Evolutionary conservation across 129 eudicot genomes (phyloP).

Genomic region (Lactuca saligna): DNA sequence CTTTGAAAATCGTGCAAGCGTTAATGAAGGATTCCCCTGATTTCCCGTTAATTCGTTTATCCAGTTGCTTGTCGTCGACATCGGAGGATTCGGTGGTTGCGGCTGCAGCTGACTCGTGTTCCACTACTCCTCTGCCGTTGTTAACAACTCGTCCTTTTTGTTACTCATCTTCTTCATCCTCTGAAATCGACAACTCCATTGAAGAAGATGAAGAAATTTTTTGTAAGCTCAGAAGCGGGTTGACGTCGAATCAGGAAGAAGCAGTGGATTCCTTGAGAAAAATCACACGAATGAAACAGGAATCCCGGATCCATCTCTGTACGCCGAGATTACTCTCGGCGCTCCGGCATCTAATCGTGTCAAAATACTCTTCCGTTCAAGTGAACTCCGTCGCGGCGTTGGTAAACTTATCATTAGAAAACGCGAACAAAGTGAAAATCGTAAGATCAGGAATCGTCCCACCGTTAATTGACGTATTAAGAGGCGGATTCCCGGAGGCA

Average conservation of each 20-base stretch:
- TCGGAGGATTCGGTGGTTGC: conserved; percentile 40
- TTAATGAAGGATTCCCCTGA: background rate
- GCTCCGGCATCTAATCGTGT: conserved; percentile 46
- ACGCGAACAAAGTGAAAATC: conserved; percentile 67
- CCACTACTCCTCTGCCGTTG: conserved; percentile 47
- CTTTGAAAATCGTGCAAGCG: conserved; percentile 34
- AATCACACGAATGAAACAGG: conserved; percentile 48
- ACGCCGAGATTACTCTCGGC: conserved; percentile 60
- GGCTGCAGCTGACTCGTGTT: conserved; percentile 34
- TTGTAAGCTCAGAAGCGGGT: conserved; percentile 41
- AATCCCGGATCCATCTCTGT: conserved; percentile 54
- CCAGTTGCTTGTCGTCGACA: conserved; percentile 20
- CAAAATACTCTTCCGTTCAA: conserved; percentile 48
- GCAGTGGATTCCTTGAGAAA: conserved; percentile 47
- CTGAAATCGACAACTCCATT: conserved; percentile 45
- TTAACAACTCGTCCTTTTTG: conserved; percentile 52
- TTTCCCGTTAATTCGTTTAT: background rate
- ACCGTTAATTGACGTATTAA: conserved; percentile 61
- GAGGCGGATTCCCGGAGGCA: conserved; percentile 62
- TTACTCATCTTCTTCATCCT: conserved; percentile 61
- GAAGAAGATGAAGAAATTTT: conserved; percentile 53
- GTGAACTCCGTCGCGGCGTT: conserved; percentile 73
- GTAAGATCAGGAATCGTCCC: conserved; percentile 80
- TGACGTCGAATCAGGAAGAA: conserved; percentile 62
- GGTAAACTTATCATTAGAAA: conserved; percentile 67